Conservation (phyloP, 2,329 filamentous ascomycete genomes). For the Albophoma yamanashiensis region DNA sequence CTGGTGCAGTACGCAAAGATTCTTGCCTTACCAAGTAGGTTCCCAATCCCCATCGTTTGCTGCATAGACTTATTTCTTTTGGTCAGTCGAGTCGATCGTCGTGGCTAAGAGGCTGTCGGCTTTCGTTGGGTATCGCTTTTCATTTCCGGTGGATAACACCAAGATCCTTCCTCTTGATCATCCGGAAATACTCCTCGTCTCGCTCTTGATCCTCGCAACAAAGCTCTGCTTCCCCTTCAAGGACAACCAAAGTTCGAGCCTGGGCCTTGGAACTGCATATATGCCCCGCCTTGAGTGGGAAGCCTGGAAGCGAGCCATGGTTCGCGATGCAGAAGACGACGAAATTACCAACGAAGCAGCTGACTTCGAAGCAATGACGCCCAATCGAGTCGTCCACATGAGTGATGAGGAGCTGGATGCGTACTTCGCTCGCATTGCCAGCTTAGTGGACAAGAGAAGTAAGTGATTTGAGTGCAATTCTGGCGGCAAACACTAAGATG, state of each 20-base stretch:
- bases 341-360: slow-evolving; percentile 5
- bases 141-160: slow-evolving; percentile 38
- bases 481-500: background rate
- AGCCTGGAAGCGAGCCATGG: slow-evolving; percentile 49
- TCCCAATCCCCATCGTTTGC: no score
- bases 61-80: slow-evolving; percentile 18
- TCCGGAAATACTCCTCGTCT: slow-evolving; percentile 66
- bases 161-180: slow-evolving; percentile 42
- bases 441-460: slow-evolving; percentile 22
- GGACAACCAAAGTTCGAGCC: slow-evolving; percentile 29
- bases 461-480: slow-evolving; percentile 1
- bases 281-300: slow-evolving; percentile 53
- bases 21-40: slow-evolving; percentile 63
- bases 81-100: slow-evolving; percentile 41
- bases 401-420: slow-evolving; percentile 48
- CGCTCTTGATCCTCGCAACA: slow-evolving; percentile 61
- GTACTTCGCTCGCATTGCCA: slow-evolving; percentile 42
- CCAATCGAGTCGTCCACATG: slow-evolving; percentile 54
- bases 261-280: background rate
- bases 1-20: slow-evolving; percentile 60
- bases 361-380: slow-evolving; percentile 42
- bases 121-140: slow-evolving; percentile 37
- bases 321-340: slow-evolving; percentile 8
- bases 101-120: slow-evolving; percentile 32
- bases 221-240: slow-evolving; percentile 76